Conservation (phyloP, 1,284 basidiomycete species). For the Leccinum colubrinum region DNA sequence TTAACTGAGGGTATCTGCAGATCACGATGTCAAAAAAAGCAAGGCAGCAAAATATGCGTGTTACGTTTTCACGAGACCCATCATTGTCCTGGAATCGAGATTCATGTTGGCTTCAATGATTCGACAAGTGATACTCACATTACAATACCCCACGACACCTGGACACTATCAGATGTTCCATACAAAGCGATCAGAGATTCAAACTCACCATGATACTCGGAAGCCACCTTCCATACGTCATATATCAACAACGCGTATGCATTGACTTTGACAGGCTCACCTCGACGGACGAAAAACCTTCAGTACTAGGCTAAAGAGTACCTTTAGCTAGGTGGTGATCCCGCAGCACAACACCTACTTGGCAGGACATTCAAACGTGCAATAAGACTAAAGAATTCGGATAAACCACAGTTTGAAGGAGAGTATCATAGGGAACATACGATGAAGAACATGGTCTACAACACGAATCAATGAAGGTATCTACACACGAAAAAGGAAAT, state of each 20-base stretch:
- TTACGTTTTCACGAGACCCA: conserved; percentile 67
- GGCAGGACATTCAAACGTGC: conserved; percentile 33
- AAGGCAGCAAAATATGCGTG: conserved; percentile 4
- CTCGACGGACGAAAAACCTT: conserved; percentile 51
- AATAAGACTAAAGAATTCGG: conserved; percentile 18
- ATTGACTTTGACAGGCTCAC: conserved; percentile 24
- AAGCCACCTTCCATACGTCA: conserved; percentile 26
- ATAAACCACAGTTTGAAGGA: not conserved
- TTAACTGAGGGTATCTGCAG: conserved; percentile 56
- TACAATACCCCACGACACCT: conserved; percentile 49
- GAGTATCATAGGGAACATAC: conserved; percentile 36
- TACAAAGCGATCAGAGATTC: not conserved
- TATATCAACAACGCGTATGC: conserved; percentile 7
- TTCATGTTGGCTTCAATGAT: not conserved
- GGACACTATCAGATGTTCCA: not conserved
- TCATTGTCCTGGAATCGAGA: conserved; percentile 47
- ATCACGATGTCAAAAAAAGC: not conserved
- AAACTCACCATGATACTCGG: conserved; percentile 44
- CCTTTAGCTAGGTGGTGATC: not conserved
- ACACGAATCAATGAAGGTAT: not conserved
- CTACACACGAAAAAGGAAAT: not conserved
- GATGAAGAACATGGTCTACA: conserved; percentile 68
- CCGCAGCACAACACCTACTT: conserved; percentile 18
- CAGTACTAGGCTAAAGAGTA: conserved; percentile 40
- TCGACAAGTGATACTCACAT: conserved; percentile 35